Percentiles rank a stretch among this genome's conserved stretches.
phyloP scores from a whole-genome alignment of 208 protist genomes.

The Trypanosoma lewisi region DNA sequence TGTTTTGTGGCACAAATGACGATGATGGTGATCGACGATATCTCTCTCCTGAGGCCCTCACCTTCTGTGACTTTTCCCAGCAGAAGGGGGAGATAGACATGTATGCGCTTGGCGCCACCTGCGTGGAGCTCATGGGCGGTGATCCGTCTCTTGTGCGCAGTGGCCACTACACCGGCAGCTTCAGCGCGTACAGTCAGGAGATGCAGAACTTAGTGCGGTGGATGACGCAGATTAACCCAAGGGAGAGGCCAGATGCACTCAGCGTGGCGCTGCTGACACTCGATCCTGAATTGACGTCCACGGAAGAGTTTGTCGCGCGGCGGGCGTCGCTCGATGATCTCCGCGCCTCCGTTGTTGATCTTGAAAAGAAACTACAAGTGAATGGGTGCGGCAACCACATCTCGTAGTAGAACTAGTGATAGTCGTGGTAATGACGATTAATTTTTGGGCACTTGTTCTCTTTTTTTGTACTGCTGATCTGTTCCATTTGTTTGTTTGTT shows the following conservation, averaged over 20 bases:
- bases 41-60: slow-evolving; percentile 68
- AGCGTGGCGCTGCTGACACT: slow-evolving; percentile 35
- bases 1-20: slow-evolving; percentile 70
- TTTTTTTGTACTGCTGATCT: too few relatives aligned
- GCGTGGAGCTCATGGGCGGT: slow-evolving; percentile 68
- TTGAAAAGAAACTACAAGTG: slow-evolving; percentile 14
- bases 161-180: slow-evolving; percentile 22
- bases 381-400: too few relatives aligned
- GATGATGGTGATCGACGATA: slow-evolving; percentile 85
- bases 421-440: background rate
- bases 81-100: slow-evolving; percentile 68
- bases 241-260: slow-evolving; percentile 40
- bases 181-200: slow-evolving; percentile 25
- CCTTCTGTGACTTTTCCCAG: slow-evolving; percentile 20
- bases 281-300: slow-evolving; percentile 1
- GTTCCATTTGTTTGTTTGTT: too few relatives aligned
- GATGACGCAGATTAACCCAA: slow-evolving; percentile 36
- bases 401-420: background rate
- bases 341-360: background rate
- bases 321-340: slow-evolving; percentile 3
- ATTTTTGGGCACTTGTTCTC: too few relatives aligned
- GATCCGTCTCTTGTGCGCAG: slow-evolving; percentile 32
- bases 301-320: slow-evolving; percentile 9
- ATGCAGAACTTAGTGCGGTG: slow-evolving; percentile 37
- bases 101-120: slow-evolving; percentile 85